Percentiles rank a stretch among this genome's conserved stretches.
Conservation (phyloP, 352 stramenopile species). For the Hyaloperonospora arabidopsidis region DNA sequence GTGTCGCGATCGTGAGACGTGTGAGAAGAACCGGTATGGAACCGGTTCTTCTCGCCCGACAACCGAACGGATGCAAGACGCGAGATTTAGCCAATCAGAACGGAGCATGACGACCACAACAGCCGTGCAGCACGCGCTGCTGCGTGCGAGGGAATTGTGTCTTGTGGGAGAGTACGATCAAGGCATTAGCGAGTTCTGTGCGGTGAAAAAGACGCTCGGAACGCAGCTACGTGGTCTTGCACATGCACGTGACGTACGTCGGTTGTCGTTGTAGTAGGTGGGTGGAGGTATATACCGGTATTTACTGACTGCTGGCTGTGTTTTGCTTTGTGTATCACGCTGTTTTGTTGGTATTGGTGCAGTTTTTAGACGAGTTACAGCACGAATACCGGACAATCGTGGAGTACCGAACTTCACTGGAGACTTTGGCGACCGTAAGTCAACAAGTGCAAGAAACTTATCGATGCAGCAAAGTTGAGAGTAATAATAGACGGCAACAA, state of each 20-base stretch:
- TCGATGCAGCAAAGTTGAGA: slow-evolving; percentile 15
- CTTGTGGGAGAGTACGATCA: slow-evolving; percentile 53
- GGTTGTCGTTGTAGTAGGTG: background rate
- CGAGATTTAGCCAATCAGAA: slow-evolving; percentile 14
- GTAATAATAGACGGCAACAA: slow-evolving; percentile 10
- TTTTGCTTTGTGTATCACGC: background rate
- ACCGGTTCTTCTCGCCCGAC: background rate
- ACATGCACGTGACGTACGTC: slow-evolving; percentile 31
- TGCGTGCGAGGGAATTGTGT: slow-evolving; percentile 56
- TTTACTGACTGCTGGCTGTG: background rate
- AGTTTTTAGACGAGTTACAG: slow-evolving; percentile 45
- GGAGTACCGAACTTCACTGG: slow-evolving; percentile 40
- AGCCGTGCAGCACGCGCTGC: slow-evolving; percentile 24
- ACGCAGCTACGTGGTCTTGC: slow-evolving; percentile 19
- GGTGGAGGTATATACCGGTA: no score
- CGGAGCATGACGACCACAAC: slow-evolving; percentile 2
- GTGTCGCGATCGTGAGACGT: slow-evolving; percentile 19
- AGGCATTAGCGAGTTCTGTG: slow-evolving; percentile 37
- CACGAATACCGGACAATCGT: slow-evolving; percentile 38
- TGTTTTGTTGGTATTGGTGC: background rate
- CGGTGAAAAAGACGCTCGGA: slow-evolving; percentile 30
- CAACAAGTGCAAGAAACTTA: slow-evolving; percentile 25
- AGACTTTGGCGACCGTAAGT: slow-evolving; percentile 25
- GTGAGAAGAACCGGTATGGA: slow-evolving; percentile 1
- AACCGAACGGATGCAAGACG: background rate